Evolutionary conservation across 345 rosid species (phyloP), one percentile per base, ranked within the genome.

Genomic region (Mangifera indica): DNA sequence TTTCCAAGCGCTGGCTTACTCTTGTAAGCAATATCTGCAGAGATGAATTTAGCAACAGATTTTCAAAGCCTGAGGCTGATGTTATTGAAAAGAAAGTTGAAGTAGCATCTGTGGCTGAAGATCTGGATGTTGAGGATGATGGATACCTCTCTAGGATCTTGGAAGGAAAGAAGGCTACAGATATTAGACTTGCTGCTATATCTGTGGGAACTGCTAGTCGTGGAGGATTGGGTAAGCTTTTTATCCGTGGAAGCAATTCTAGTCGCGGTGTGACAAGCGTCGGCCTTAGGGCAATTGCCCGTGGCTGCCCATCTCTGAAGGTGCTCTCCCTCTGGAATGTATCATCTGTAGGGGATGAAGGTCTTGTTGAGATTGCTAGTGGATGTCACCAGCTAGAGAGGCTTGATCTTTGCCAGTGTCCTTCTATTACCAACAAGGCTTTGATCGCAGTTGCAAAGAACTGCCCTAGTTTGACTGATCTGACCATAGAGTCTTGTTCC

Each of bases 131-230:
- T 71, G 90, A 87, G 75, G 85, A 71, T 60, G 83, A 74, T 75
- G 99, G 98, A 58, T 84, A 75, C 57, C 90, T 91, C 24, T 83
- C 96, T 42, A 87, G 99, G 81, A 85, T 77, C 73, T 81, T 95
- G 83, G 96, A 89, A 78, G 99, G 96, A 69, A 88, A 87, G 82
- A 95, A 89, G 77, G 97, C 97, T 6, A 93, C 93, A 0, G 99
- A 95, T 81, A 71, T 88, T 51, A 87, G 93, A 77, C 88, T 95
- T 69, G 93, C 99, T 66, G 86, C 99, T 0, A 86, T 95, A 12
- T 86, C 94, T 49, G 96, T 95, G 42, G 98, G 99, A 67, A 88
- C 97, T 60, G 91, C 96, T 60, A 73, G 79, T 21, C 90, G 87
- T 57, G 99, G 99, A 20, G 98, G 99, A 15, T 70, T 95, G 53